A percentile compares a stretch with the other conserved stretches of the same genome.
Evolutionary conservation across 768 basidiomycete species (phyloP).

Genomic region (Tephrocybe rancida): DNA sequence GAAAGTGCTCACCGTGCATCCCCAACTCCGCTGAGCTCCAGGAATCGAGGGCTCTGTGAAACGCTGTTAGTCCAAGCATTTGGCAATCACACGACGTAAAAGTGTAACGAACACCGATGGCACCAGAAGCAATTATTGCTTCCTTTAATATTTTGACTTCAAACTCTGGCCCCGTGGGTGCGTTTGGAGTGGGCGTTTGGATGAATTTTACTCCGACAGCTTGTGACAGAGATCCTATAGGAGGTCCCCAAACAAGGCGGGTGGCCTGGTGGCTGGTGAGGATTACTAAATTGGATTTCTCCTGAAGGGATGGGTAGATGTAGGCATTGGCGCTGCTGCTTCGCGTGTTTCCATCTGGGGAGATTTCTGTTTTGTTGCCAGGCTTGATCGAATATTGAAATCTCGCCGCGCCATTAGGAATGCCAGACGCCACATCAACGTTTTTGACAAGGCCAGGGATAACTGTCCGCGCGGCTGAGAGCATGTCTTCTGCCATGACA

Average conservation of each 20-base stretch:
- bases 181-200: constrained; percentile 4
- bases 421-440: constrained; percentile 14
- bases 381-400: constrained; percentile 19
- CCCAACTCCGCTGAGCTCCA: constrained; percentile 16
- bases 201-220: constrained; percentile 16
- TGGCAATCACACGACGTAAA: not conserved
- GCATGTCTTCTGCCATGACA: not conserved
- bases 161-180: not conserved
- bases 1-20: constrained; percentile 6
- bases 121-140: constrained; percentile 15
- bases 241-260: constrained; percentile 7
- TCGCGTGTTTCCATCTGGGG: constrained; percentile 12
- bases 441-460: constrained; percentile 11
- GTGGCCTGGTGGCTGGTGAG: constrained; percentile 15
- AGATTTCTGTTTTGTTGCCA: constrained; percentile 10
- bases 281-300: constrained; percentile 13
- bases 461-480: constrained; percentile 1
- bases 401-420: constrained; percentile 15
- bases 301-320: constrained; percentile 14
- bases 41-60: constrained; percentile 13
- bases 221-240: not conserved
- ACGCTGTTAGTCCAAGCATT: not conserved
- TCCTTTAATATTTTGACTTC: constrained; percentile 1
- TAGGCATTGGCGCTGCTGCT: constrained; percentile 17
- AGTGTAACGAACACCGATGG: constrained; percentile 9